Percentiles rank a stretch among this genome's conserved stretches.
Evolutionary conservation across 257 asterid genomes (phyloP).

Genomic region (Ligustrum vulgare): DNA sequence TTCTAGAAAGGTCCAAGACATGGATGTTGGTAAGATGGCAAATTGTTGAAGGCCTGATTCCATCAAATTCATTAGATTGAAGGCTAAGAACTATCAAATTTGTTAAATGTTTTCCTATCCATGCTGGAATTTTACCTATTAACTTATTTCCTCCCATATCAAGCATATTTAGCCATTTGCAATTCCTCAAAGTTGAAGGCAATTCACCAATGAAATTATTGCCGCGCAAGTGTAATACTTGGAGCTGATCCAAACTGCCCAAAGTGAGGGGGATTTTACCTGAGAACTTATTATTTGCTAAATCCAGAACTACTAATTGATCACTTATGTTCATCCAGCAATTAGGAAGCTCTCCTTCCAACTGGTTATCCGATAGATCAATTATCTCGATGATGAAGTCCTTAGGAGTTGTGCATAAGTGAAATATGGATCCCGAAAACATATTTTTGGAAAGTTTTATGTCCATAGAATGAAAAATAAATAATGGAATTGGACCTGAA

Average conservation of each 20-base stretch:
- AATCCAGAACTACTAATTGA: constrained; percentile 2
- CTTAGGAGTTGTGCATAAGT: no score
- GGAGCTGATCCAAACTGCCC: no score
- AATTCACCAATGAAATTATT: constrained; percentile 23
- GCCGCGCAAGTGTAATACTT: background rate
- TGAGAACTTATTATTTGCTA: constrained; percentile 23
- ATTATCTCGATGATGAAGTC: no score
- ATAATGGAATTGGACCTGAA: constrained; percentile 23
- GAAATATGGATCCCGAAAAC: no score
- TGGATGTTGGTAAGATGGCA: no score
- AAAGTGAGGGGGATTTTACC: constrained; percentile 24
- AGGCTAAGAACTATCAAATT: background rate
- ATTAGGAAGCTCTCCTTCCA: no score
- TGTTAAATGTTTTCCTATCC: constrained; percentile 8
- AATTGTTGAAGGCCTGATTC: no score
- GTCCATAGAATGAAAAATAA: background rate
- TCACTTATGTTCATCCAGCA: constrained; percentile 12
- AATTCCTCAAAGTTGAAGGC: constrained; percentile 12
- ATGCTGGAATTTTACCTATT: constrained; percentile 18
- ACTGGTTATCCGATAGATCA: no score
- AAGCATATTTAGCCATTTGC: background rate
- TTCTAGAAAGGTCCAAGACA: no score
- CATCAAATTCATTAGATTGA: no score
- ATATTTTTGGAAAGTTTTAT: constrained; percentile 25
- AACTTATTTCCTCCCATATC: constrained; percentile 24